Base-by-base conservation (phyloP, 768 basidiomycete species). In the Ramaria rubella region DNA sequence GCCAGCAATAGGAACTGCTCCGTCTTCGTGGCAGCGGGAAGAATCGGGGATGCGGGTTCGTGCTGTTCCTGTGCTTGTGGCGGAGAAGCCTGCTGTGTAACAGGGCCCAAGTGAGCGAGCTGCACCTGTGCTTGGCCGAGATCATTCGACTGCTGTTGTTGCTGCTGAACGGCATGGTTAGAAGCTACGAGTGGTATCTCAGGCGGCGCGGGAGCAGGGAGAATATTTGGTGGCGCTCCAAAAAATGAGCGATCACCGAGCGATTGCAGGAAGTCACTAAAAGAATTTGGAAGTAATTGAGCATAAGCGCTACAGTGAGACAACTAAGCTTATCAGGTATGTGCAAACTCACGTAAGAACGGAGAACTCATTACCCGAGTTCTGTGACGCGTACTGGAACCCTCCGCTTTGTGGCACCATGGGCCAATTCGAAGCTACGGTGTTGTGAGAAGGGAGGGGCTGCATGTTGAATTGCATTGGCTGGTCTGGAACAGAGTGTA, bases 1-100 rank as follows among this genome's bases (percentile, higher is more conserved):
- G 95, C 94, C 0, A 91, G 94, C 23, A 97, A 75, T 58, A 96
- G 76, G 72, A 94, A 98, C 49, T 79, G 81, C 68, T 98, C 95
- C 0, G 91, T 87, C 65, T 86, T 88, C 1, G 81, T 88, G 14
- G 86, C 83, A 0, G 86, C 79, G 0, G 86, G 86, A 1, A 91
- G 76, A 3, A 89, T 78, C 15, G 72, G 66, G 4, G 80, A 75
- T 0, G 75, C 70, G 1, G 76, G 69, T 19, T 48, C 62, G 58
- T 59, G 48, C 61, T 58, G 65, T 61, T 49, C 68, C 50, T 8
- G 67, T 36, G 19, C 64, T 49, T 0, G 66, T 51, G 53, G 49
- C 26, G 56, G 12, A 15, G 56, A 48, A 19, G 51, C 23, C 31
- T 58, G 51, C 23, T 58, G 59, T 43, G 51, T 63, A 57, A 19